These are phyloP conservation scores for Rossbeevera mucosa DNA, from an alignment of 768 basidiomycete genomes.

Conservation along the genomic window DNA sequence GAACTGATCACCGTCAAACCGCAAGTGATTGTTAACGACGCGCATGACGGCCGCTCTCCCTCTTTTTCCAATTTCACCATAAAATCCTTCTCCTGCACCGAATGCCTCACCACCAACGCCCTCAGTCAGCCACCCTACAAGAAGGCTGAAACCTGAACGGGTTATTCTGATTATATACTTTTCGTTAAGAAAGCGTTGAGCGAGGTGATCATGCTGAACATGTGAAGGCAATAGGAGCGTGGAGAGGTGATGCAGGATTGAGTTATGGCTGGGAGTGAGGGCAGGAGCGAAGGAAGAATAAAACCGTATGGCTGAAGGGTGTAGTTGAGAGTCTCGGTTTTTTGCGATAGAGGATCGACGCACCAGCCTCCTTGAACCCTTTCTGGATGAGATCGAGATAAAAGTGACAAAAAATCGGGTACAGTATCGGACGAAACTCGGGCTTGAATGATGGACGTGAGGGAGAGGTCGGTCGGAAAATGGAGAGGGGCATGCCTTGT, in stretches of 20 bases:
- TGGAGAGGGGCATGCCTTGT: slow-evolving; percentile 55
- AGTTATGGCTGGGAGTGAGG: slow-evolving; percentile 59
- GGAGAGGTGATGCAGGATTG: slow-evolving; percentile 71
- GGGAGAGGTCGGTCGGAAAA: background rate
- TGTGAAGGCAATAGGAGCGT: slow-evolving; percentile 79
- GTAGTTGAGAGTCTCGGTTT: slow-evolving; percentile 3
- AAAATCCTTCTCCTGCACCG: slow-evolving; percentile 74
- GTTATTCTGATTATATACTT: slow-evolving; percentile 90
- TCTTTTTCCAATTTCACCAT: slow-evolving; percentile 76
- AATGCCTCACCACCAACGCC: slow-evolving; percentile 82
- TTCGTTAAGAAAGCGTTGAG: slow-evolving; percentile 81
- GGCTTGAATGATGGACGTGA: slow-evolving; percentile 49
- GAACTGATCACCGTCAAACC: slow-evolving; percentile 69
- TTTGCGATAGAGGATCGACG: slow-evolving; percentile 22
- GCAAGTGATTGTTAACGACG: slow-evolving; percentile 90
- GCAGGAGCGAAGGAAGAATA: slow-evolving; percentile 65
- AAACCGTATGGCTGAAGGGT: slow-evolving; percentile 62
- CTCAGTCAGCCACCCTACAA: slow-evolving; percentile 96
- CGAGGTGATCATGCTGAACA: slow-evolving; percentile 76
- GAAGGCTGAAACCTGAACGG: slow-evolving; percentile 83
- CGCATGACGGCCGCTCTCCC: slow-evolving; percentile 88
- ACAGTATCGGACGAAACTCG: slow-evolving; percentile 89
- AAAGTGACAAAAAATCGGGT: slow-evolving; percentile 96
- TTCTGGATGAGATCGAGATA: slow-evolving; percentile 91
- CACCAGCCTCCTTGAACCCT: slow-evolving; percentile 87